Base-by-base conservation (phyloP, 106 monocot genomes). In the Agapanthus africanus region DNA sequence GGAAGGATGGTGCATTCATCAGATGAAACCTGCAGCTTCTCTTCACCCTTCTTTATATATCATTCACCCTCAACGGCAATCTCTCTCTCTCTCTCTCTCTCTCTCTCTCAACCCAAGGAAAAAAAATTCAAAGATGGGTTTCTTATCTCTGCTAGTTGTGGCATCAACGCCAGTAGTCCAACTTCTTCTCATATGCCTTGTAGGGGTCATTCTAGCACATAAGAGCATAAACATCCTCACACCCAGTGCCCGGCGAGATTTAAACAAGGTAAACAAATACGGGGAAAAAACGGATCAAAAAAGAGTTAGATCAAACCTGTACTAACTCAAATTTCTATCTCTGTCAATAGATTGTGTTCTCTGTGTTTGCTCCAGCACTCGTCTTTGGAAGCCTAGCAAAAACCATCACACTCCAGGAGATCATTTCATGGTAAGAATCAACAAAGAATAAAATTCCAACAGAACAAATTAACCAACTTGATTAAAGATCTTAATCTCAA, bases 251-350 rank as follows among this genome's bases (percentile, higher is more conserved):
- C 76, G 76, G n/a, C 80, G 66, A 63, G 56, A 82, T 69, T 54
- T 88, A 40, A 92, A 92, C 80, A 85, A 88, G 88, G 91, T 91
- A 37, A 67, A 11, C 7, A n/a, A n/a, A n/a, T n/a, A n/a, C n/a
- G n/a, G n/a, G n/a, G n/a, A n/a, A n/a, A n/a, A n/a, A n/a, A n/a
- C n/a, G n/a, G n/a, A n/a, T n/a, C n/a, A n/a, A n/a, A n/a, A n/a
- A n/a, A n/a, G n/a, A n/a, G n/a, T n/a, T n/a, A n/a, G n/a, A n/a
- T n/a, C n/a, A n/a, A n/a, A n/a, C n/a, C n/a, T n/a, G n/a, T n/a
- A n/a, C n/a, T n/a, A n/a, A n/a, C n/a, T n/a, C n/a, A n/a, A n/a
- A n/a, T n/a, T n/a, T n/a, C n/a, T n/a, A n/a, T n/a, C n/a, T 65
- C 25, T 40, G 39, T 16, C 26, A 62, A 25, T 68, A 79, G 86